Base-by-base conservation (phyloP, 2,329 filamentous ascomycete species). In the Pestalotiopsis sp. region DNA sequence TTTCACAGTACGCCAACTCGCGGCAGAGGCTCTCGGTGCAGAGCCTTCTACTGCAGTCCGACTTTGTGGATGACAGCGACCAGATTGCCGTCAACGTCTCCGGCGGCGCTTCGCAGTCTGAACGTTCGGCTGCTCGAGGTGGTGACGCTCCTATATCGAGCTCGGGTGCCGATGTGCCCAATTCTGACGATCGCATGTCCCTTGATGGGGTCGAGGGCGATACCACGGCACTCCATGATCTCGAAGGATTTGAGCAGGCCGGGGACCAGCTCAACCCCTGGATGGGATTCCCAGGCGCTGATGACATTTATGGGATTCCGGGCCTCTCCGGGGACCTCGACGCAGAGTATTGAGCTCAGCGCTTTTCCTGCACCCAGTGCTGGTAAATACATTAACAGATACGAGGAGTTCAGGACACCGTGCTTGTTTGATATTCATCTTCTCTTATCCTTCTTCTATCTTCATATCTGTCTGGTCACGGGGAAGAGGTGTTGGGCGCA, bases 1-100 rank as follows among this genome's bases (percentile, higher is more conserved):
- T 77, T 40, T 77, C 76, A 4, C 73, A 73, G 10, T 74, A 73
- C 62, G 76, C 76, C 20, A 76, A 68, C 63, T 74, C 75, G 22
- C 74, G 74, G n/a, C 76, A 78, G 68, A 72, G 78, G 2, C 76
- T 82, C 0, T 80, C 78, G 0, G 79, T 82, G 11, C 80, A 82
- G 65, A 81, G 80, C 40, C 70, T 82, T 4, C 73, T 82, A 7
- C 71, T 79, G 2, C 80, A 81, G 26, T 79, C 79, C 1, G 77
- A 78, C 56, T 82, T 81, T 38, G 73, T 78, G 13, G 79, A 82
- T 67, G 78, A 81, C 65, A 81, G 79, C 40, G 73, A 78, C 57
- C 75, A 80, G 64, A 74, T 76, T 40, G 74, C 71, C 2, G 69
- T 67, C 1, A 61, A 69, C 13, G 58, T 39, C 30, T 35, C 24